phyloP scores from a whole-genome alignment of 78 protist genomes.

The Andalucia godoyi region DNA sequence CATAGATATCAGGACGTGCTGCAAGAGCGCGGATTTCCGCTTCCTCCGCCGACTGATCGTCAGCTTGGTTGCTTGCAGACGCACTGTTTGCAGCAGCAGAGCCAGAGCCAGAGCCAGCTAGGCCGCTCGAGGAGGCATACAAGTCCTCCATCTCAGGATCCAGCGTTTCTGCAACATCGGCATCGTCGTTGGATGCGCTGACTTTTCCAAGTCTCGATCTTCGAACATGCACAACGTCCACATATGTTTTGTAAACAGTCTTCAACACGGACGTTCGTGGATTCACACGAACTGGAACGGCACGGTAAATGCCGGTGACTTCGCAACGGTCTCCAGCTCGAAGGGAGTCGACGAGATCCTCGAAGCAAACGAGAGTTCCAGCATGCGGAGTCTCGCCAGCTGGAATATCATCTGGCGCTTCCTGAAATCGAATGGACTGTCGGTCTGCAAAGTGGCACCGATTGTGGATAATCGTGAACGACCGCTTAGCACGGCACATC shows the following conservation, averaged over 20 bases:
- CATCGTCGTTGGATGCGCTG: background rate
- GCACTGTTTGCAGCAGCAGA: too few relatives aligned
- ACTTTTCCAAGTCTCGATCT: background rate
- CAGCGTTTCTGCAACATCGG: background rate
- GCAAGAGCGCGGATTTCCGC: slow-evolving; percentile 13
- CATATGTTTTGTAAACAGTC: slow-evolving; percentile 21
- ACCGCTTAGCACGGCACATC: slow-evolving; percentile 24
- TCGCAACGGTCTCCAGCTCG: slow-evolving; percentile 95
- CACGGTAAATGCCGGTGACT: slow-evolving; percentile 89
- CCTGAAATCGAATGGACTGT: slow-evolving; percentile 88
- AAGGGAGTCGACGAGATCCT: slow-evolving; percentile 71
- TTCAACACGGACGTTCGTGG: slow-evolving; percentile 1
- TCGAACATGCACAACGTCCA: slow-evolving; percentile 38
- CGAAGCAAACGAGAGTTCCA: slow-evolving; percentile 55
- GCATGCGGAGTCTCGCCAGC: slow-evolving; percentile 95
- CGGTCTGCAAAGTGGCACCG: slow-evolving; percentile 83
- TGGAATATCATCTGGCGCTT: slow-evolving; percentile 75
- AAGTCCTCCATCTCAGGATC: background rate
- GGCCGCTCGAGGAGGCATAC: background rate
- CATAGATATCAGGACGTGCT: slow-evolving; percentile 57
- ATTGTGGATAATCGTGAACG: slow-evolving; percentile 77
- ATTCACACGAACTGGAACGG: slow-evolving; percentile 32
- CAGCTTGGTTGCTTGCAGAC: too few relatives aligned
- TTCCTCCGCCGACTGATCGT: background rate
- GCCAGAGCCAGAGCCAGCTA: background rate